Base-by-base conservation (phyloP, 495 filamentous ascomycete genomes). In the Penicillium bovifimosum region DNA sequence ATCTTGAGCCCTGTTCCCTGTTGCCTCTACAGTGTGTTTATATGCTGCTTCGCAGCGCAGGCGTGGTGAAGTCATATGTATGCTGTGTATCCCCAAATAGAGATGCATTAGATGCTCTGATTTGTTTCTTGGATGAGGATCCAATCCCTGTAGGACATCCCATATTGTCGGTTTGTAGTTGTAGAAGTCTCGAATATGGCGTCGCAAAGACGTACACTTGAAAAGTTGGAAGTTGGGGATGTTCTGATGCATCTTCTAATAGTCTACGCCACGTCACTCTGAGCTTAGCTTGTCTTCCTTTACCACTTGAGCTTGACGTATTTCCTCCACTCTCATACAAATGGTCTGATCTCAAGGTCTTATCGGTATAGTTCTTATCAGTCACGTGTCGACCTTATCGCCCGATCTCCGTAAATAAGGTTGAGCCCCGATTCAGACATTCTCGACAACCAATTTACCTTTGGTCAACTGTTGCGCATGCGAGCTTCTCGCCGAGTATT, bases 381-480 rank as follows among this genome's bases (percentile, higher is more conserved):
- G 28, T 42, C 41, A 42, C 41, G 41, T 42, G 41, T 0, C 9
- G 0, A 0, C 9, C 24, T 43, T 43, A 29, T 43, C 41, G 27
- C 27, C 17, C 10, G 2, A 43, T 42, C 27, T 29, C 16, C 27
- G 29, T 43, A 24, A 24, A 43, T 43, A 24, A 24, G 20, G 20
- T 24, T 4, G 11, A 1, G 6, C 8, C 7, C 8, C 6, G 26
- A 10, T 43, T 29, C 29, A 14, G 29, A 17, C 8, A 10, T 10
- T n/a, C 26, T 39, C 14, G 46, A 18, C 20, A n/a, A 39, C 45
- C 42, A 32, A 27, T 28, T 29, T 20, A 6, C 9, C 36, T 7
- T 56, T 43, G 48, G 31, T 32, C 32, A 14, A 43, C 8, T 53
- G 28, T 43, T 62, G 62, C 67, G 69, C 52, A 74, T 74, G 71